Conservation (phyloP, 768 basidiomycete genomes). For the Amanita rimosa region DNA sequence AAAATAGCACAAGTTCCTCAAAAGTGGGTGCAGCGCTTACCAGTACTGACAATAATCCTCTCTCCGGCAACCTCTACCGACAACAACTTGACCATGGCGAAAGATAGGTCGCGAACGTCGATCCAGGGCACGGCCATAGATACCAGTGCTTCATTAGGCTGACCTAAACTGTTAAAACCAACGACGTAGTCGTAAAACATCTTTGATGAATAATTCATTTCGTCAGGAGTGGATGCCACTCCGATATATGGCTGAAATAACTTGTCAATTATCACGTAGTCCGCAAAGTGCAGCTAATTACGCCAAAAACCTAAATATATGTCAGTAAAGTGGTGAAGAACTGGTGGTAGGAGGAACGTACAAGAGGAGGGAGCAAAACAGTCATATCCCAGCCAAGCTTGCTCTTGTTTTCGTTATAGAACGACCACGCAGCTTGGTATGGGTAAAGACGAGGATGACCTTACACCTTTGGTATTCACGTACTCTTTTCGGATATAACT, state of each 20-base stretch:
- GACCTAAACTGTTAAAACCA: constrained; percentile 5
- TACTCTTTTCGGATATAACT: constrained; percentile 51
- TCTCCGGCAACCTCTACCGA: constrained; percentile 28
- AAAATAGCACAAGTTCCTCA: background rate
- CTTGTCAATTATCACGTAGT: background rate
- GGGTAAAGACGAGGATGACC: background rate
- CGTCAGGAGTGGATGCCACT: constrained; percentile 19
- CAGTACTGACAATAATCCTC: constrained; percentile 35
- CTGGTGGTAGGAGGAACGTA: constrained; percentile 13
- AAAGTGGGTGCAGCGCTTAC: background rate
- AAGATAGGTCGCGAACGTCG: constrained; percentile 43
- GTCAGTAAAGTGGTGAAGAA: background rate
- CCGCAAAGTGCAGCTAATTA: background rate
- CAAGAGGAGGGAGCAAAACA: constrained; percentile 43
- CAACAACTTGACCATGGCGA: constrained; percentile 36
- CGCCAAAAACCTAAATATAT: constrained; percentile 17
- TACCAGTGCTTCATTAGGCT: constrained; percentile 9
- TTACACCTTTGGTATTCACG: background rate
- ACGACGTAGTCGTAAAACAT: constrained; percentile 18
- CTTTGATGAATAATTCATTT: constrained; percentile 28
- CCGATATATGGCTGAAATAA: constrained; percentile 24
- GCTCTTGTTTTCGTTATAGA: constrained; percentile 16
- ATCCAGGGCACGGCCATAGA: constrained; percentile 16
- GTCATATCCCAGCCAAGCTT: constrained; percentile 37
- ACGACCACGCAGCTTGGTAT: constrained; percentile 31